Base-by-base conservation (phyloP, 768 basidiomycete species). In the Phlebiopsis gigantea region DNA sequence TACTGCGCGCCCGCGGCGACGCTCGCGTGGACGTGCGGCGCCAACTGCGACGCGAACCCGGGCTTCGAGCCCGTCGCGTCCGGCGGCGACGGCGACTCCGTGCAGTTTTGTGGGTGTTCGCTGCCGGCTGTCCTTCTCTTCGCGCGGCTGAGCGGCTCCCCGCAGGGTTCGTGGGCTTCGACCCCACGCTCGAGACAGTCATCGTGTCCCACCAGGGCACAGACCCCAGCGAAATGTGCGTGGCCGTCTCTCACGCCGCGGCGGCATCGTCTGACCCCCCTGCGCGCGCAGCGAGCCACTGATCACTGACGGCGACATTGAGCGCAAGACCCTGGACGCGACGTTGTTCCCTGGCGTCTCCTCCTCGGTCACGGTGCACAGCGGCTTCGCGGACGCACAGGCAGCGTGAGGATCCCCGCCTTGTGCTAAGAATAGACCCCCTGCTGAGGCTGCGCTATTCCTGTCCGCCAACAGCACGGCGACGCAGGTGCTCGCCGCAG, bases 151-250 rank as follows among this genome's bases (percentile, higher is more conserved):
- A 31, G n/a, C 50, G 10, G 10, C 19, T 41, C 17, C 29, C 17
- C n/a, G n/a, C 49, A 80, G 79, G 79, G 79, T 80, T 66, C 55
- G 80, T 81, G 31, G 80, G 80, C n/a, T 82, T 72, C 60, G 76
- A 76, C 53, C 73, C 79, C 0, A 68, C 60, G 4, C 63, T 75
- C n/a, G 56, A 66, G 17, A 71, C 66, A 1, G 68, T 74, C 26
- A 68, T 74, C 46, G 73, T 74, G 4, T 63, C 68, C 0, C 73
- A 76, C 57, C 70, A 74, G 52, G 74, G 74, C 0, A 75, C 74
- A 5, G 64, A 76, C 47, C 59, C 69, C 4, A 47, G 28, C 22
- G n/a, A 70, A 28, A 50, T 75, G 73, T 74, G 30, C 43, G 69
- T 55, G 9, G 26, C 41, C n/a, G 12, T 49, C n/a, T 29, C 44